Conservation (phyloP, 768 basidiomycete genomes). For the Boletus pseudopeckii region DNA sequence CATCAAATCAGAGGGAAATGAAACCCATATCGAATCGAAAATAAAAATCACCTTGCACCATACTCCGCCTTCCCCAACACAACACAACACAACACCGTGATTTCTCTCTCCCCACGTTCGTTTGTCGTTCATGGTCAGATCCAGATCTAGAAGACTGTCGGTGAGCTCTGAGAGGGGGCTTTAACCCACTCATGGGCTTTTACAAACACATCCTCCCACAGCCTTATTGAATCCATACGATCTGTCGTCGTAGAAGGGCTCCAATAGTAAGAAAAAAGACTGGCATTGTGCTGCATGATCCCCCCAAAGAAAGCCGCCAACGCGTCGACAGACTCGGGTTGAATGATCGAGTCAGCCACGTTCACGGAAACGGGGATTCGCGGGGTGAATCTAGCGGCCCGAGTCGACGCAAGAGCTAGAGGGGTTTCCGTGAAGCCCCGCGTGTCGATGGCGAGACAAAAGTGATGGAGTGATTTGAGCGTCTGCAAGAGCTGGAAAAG, state of each 20-base stretch:
- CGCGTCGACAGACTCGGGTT: slow-evolving; percentile 13
- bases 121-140: background rate
- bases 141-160: background rate
- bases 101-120: background rate
- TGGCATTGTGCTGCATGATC: slow-evolving; percentile 6
- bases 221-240: slow-evolving; percentile 10
- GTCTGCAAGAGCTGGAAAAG: slow-evolving; percentile 13
- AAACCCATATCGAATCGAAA: background rate
- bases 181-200: slow-evolving; percentile 6
- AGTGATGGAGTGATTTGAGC: background rate
- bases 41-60: background rate
- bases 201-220: slow-evolving; percentile 22
- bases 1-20: background rate
- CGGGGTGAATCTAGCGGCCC: background rate
- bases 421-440: background rate
- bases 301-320: slow-evolving; percentile 17
- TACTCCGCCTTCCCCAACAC: background rate
- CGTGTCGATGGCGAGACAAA: slow-evolving; percentile 17
- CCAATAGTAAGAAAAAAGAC: slow-evolving; percentile 8
- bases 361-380: slow-evolving; percentile 12
- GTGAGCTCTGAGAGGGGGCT: background rate
- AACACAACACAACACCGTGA: background rate
- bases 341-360: slow-evolving; percentile 17
- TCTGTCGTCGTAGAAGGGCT: slow-evolving; percentile 3
- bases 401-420: background rate